These are phyloP conservation scores for Linnemannia hyalina DNA, from an alignment of 192 early-diverging fungal species.

Conservation along the genomic window DNA sequence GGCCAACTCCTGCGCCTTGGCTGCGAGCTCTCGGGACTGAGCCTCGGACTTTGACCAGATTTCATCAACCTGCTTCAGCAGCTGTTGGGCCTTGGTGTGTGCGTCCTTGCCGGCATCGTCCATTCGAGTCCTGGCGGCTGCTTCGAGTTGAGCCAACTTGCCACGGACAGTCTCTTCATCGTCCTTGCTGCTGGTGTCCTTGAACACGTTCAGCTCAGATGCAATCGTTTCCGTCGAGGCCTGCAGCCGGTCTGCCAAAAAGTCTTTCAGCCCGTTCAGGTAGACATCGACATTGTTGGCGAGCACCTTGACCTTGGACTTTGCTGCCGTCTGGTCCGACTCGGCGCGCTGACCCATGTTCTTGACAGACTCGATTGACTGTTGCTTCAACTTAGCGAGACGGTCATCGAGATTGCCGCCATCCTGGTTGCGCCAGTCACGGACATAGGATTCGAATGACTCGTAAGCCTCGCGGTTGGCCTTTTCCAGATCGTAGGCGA, in stretches of 20 bases:
- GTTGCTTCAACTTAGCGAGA: conserved; percentile 19
- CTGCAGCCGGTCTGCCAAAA: conserved; percentile 37
- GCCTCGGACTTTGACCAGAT: conserved; percentile 35
- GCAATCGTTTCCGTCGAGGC: conserved; percentile 44
- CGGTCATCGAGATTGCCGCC: conserved; percentile 26
- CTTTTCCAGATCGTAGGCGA: conserved; percentile 27
- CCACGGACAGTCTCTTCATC: conserved; percentile 23
- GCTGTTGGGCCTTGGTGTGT: conserved; percentile 20
- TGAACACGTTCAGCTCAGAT: conserved; percentile 40
- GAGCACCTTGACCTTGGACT: conserved; percentile 31
- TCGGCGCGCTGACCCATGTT: conserved; percentile 24
- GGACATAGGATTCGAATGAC: conserved; percentile 46
- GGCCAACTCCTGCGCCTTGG: conserved; percentile 12
- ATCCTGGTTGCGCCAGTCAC: conserved; percentile 25
- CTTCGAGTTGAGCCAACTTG: conserved; percentile 36
- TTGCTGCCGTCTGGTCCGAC: conserved; percentile 17
- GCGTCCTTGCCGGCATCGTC: conserved; percentile 25
- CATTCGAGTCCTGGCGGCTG: conserved; percentile 16
- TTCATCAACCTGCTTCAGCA: conserved; percentile 40
- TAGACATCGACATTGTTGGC: conserved; percentile 46
- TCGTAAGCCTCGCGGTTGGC: conserved; percentile 41
- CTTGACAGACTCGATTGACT: conserved; percentile 33
- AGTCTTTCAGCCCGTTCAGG: conserved; percentile 26
- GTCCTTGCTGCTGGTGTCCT: conserved; percentile 35
- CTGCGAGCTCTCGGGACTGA: conserved; percentile 26